Evolutionary conservation across 2,329 filamentous ascomycete species (phyloP).

Genomic region (Coleophoma eucalyptorum): DNA sequence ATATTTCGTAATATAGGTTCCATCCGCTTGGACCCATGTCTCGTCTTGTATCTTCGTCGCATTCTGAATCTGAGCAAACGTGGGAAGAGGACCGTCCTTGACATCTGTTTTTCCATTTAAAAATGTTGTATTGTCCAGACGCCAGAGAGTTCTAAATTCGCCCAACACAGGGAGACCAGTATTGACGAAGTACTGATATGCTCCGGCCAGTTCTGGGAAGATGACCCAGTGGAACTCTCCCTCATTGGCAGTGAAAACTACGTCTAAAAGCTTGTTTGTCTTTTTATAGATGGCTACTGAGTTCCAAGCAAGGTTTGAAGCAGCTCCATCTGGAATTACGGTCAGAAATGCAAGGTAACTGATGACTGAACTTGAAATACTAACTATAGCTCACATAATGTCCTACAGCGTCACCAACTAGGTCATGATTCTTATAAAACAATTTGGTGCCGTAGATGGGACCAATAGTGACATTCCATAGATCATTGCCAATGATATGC

Average conservation of each 20-base stretch:
- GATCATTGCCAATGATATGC: conserved; percentile 7
- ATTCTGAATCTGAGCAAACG: conserved; percentile 34
- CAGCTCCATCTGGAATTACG: too few relatives aligned
- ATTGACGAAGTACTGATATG: conserved; percentile 52
- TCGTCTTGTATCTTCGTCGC: conserved; percentile 48
- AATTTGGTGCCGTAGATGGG: conserved; percentile 5
- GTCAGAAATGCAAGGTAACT: too few relatives aligned
- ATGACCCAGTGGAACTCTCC: conserved; percentile 50
- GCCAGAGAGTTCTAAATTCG: conserved; percentile 45
- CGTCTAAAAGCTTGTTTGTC: background rate
- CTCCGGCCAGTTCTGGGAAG: conserved; percentile 39
- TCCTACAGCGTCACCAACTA: background rate
- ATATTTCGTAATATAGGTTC: conserved; percentile 35
- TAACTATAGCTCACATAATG: background rate
- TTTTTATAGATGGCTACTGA: too few relatives aligned
- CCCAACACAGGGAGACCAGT: conserved; percentile 40
- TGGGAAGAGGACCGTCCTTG: conserved; percentile 39
- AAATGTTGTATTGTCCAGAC: conserved; percentile 44
- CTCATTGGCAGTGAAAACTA: conserved; percentile 36
- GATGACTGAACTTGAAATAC: background rate
- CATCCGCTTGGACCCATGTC: conserved; percentile 43
- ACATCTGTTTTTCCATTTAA: conserved; percentile 38
- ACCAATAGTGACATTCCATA: conserved; percentile 9
- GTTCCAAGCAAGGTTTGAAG: too few relatives aligned
- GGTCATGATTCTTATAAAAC: conserved; percentile 4